Conservation (phyloP, 345 rosid species). For the Adansonia digitata region DNA sequence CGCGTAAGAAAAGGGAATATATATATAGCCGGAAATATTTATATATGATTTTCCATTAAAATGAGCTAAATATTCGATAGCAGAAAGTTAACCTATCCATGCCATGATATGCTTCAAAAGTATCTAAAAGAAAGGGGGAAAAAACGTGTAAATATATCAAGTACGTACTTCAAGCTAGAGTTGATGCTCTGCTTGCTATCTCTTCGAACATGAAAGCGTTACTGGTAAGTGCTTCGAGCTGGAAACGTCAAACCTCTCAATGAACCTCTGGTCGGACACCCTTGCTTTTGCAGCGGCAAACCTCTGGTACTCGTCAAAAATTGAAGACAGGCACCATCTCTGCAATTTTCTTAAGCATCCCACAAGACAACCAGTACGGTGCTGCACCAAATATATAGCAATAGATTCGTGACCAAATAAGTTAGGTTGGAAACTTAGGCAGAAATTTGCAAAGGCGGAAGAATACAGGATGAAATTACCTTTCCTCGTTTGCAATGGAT, state of each 20-base stretch:
- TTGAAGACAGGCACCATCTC: conserved; percentile 54
- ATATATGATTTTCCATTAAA: neutral
- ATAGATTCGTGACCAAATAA: neutral
- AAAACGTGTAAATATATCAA: neutral
- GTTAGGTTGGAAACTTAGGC: neutral
- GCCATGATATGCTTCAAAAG: neutral
- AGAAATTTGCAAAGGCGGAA: neutral
- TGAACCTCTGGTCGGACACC: conserved; percentile 52
- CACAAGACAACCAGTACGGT: conserved; percentile 57
- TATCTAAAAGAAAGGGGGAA: neutral
- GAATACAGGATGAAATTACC: conserved; percentile 23
- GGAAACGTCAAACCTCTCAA: conserved; percentile 48
- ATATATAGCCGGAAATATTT: neutral
- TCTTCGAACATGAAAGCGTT: conserved; percentile 32
- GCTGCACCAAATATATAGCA: conserved; percentile 24
- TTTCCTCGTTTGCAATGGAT: conserved; percentile 69
- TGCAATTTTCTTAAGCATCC: conserved; percentile 67
- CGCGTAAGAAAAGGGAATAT: too few species aligned
- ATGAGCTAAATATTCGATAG: neutral
- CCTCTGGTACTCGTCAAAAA: conserved; percentile 59
- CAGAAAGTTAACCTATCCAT: neutral
- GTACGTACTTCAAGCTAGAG: neutral
- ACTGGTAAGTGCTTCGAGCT: conserved; percentile 31
- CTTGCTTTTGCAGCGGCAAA: conserved; percentile 52
- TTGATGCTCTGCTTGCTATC: neutral